Conservation (phyloP, 129 eudicot genomes). For the Kitagawia praeruptora region DNA sequence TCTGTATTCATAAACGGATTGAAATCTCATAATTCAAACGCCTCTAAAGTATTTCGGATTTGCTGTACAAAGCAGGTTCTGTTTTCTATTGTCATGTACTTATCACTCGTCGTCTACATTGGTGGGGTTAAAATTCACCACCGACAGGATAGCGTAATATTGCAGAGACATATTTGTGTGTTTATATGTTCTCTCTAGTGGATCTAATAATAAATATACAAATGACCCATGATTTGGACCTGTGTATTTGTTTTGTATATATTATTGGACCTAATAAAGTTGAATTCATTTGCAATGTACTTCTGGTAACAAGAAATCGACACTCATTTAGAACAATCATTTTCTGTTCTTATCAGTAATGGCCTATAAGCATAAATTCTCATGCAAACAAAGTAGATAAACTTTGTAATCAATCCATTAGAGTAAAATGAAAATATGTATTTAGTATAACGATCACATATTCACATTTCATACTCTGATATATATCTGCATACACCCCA, state of each 20-base stretch:
- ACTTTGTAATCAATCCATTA: background rate
- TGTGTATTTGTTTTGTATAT: background rate
- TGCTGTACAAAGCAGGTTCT: background rate
- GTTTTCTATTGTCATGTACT: background rate
- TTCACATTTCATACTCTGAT: no score
- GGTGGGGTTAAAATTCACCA: conserved; percentile 1
- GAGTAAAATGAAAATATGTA: background rate
- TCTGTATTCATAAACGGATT: no score
- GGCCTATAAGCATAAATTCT: background rate
- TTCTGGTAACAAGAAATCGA: background rate
- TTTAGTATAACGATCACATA: no score
- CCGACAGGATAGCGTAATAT: background rate
- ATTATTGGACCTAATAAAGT: background rate
- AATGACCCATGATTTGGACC: background rate
- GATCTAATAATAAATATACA: background rate
- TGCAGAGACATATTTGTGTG: background rate
- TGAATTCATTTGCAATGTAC: background rate
- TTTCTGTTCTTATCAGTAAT: background rate
- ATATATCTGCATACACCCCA: no score
- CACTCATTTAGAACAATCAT: background rate
- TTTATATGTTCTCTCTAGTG: background rate
- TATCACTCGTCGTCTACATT: background rate
- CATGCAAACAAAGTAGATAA: background rate
- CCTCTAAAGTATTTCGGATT: no score
- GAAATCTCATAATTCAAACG: no score